Percentiles rank a stretch among this genome's conserved stretches.
phyloP scores from a whole-genome alignment of 2,329 filamentous ascomycete genomes.

The Calonectria honghensis region DNA sequence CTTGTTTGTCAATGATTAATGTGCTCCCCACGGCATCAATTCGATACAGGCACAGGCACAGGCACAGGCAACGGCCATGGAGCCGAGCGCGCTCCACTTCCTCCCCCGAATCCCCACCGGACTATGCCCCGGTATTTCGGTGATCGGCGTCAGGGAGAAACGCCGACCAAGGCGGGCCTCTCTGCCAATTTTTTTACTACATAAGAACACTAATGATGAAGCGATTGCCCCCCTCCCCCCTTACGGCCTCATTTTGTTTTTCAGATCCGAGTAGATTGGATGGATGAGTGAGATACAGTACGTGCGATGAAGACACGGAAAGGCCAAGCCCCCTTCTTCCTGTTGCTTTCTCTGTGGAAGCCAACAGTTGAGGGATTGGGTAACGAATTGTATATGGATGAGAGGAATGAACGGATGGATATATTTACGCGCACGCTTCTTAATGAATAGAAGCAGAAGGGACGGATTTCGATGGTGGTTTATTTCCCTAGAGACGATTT shows the following conservation, averaged over 20 bases:
- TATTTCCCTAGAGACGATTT: slow-evolving; percentile 24
- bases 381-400: neutral
- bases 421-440: neutral
- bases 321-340: neutral
- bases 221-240: slow-evolving; percentile 11
- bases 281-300: slow-evolving; percentile 20
- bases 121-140: neutral
- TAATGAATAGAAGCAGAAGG: slow-evolving; percentile 2
- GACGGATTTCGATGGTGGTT: neutral
- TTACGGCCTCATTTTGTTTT: slow-evolving; percentile 22
- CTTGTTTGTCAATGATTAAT: slow-evolving; percentile 1
- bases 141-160: neutral
- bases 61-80: neutral
- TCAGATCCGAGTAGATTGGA: slow-evolving; percentile 13
- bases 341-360: neutral
- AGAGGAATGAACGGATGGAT: slow-evolving; percentile 1
- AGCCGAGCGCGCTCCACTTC: neutral
- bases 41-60: neutral
- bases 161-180: neutral
- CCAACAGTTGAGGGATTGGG: neutral
- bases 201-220: slow-evolving; percentile 32
- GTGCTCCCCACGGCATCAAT: neutral
- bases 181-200: neutral
- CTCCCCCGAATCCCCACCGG: neutral
- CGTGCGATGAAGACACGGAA: slow-evolving; percentile 29